A percentile compares a stretch with the other conserved stretches of the same genome.
Evolutionary conservation across 805 yeast species (phyloP).

Genomic region (Pichia deserticola): DNA sequence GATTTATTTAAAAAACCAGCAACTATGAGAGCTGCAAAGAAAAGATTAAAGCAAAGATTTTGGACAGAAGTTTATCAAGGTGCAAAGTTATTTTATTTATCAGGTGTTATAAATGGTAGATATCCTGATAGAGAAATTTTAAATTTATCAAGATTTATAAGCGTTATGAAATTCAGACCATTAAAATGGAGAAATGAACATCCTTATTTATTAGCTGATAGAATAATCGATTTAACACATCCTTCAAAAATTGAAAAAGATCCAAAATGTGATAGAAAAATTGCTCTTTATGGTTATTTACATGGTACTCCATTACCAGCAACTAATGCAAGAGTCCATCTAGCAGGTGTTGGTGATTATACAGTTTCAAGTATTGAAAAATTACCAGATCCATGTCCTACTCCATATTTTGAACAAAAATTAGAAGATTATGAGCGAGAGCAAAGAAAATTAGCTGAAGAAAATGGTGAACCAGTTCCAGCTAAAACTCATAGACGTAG

Average conservation of each 20-base stretch:
- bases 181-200: slow-evolving; percentile 98
- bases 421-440: slow-evolving; percentile 78
- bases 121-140: slow-evolving; percentile 95
- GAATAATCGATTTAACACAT: slow-evolving; percentile 87
- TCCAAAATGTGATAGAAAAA: slow-evolving; percentile 78
- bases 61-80: slow-evolving; percentile 99
- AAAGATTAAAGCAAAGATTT: slow-evolving; percentile 83
- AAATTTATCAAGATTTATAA: slow-evolving; percentile 83
- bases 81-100: slow-evolving; percentile 87
- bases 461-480: slow-evolving; percentile 43
- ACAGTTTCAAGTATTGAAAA: slow-evolving; percentile 71
- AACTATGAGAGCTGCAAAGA: slow-evolving; percentile 85
- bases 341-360: slow-evolving; percentile 94
- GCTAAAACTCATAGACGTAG: slow-evolving; percentile 54
- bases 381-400: slow-evolving; percentile 97
- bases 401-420: slow-evolving; percentile 85
- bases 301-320: slow-evolving; percentile 85
- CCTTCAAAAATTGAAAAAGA: slow-evolving; percentile 74
- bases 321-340: slow-evolving; percentile 69
- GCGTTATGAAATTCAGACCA: slow-evolving; percentile 98
- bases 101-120: slow-evolving; percentile 95
- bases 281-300: slow-evolving; percentile 88
- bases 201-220: slow-evolving; percentile 85
- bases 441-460: slow-evolving; percentile 56
- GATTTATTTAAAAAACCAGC: slow-evolving; percentile 88